Base-by-base conservation (phyloP, 192 early-diverging fungal genomes). In the Backusella morwellensis region DNA sequence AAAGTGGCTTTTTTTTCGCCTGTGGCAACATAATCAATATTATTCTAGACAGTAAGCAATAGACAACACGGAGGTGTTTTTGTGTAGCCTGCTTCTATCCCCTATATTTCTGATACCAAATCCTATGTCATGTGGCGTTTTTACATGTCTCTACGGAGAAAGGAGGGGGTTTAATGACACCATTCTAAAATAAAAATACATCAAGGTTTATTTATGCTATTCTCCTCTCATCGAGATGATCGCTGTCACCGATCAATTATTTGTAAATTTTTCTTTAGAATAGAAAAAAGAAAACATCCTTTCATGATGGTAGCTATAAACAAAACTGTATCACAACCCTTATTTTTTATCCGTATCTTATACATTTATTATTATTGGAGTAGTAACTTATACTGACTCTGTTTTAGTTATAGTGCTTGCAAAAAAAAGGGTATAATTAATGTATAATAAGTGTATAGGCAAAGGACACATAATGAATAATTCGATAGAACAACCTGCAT, bases 11-110 rank as follows among this genome's bases (percentile, higher is more conserved):
- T 63, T 26, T 63, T 63, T 63, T 63, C 26, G 4, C 26, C 29
- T 1, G 7, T 26, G 56, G 11, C 21, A 9, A 63, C 12, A 50
- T 50, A 63, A 32, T 9, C 23, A 63, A 29, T 63, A 29, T 11
- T 63, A 29, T 54, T 54, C 21, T 54, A 54, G n/a, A 6, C 6
- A 54, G 21, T 54, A 54, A 21, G 8, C n/a, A 21, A 21, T 63
- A 63, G 56, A 63, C 56, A 63, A 63, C 56, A 63, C 56, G 56
- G 56, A 26, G 56, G 21, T 63, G 26, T 29, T 63, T 63, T 63
- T 29, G 12, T 63, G 11, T 63, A 29, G 9, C 26, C 56, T 23
- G 9, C 56, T 29, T 63, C 11, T 29, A 26, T 12, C 9, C 23
- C 56, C 1, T 29, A 23, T 56, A 2, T 56, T 8, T 26, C 23